Percentiles rank a stretch among this genome's conserved stretches.
These are phyloP conservation scores for Botrytis medusae DNA, from an alignment of 2,329 filamentous ascomycete genomes.

Conservation along the genomic window DNA sequence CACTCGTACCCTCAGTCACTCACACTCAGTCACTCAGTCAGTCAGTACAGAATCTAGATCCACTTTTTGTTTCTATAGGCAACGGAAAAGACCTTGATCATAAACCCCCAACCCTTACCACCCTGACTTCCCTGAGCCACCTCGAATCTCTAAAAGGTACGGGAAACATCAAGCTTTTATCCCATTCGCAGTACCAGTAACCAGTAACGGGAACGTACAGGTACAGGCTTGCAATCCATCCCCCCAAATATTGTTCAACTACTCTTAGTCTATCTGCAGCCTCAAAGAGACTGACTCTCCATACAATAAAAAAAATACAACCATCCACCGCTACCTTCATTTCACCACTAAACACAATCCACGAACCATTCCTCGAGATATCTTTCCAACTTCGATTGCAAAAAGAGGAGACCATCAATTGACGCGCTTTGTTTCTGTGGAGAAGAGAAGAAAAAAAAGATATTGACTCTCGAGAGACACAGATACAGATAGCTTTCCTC, in stretches of 20 bases:
- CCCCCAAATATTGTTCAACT: constrained; percentile 8
- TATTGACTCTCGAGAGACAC: neutral
- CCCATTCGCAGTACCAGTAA: constrained; percentile 4
- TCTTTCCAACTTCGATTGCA: neutral
- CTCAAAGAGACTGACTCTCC: neutral
- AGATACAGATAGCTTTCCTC: constrained; percentile 14
- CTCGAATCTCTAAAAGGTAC: constrained; percentile 5
- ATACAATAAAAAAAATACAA: neutral
- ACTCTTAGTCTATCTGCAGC: neutral
- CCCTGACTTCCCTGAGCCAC: neutral
- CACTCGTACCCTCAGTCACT: neutral
- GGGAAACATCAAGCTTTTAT: neutral
- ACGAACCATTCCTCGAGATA: neutral
- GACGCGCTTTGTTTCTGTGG: constrained; percentile 14
- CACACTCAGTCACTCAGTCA: neutral
- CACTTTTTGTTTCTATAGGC: constrained; percentile 19
- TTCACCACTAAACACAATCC: constrained; percentile 6
- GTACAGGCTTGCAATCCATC: neutral
- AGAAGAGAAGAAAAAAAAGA: neutral
- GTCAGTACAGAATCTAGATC: constrained; percentile 5
- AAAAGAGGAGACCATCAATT: constrained; percentile 14
- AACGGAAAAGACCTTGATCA: constrained; percentile 7
- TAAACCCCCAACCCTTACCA: neutral
- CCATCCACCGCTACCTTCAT: neutral
- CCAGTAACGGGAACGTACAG: constrained; percentile 4